A percentile compares a stretch with the other conserved stretches of the same genome.
phyloP scores from a whole-genome alignment of 2,329 filamentous ascomycete species.

The Neopestalotiopsis sp. region DNA sequence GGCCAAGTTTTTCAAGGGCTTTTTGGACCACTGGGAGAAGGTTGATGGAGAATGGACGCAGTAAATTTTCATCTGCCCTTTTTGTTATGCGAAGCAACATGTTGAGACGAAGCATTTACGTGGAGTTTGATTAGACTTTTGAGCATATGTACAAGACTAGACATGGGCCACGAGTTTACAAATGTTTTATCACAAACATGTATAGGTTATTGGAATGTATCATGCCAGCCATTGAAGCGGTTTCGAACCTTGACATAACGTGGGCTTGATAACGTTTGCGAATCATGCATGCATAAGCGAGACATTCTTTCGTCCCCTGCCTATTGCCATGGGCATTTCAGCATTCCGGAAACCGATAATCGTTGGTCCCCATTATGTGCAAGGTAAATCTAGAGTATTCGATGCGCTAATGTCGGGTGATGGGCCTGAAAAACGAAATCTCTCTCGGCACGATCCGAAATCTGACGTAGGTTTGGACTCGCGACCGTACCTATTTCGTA shows the following conservation, averaged over 20 bases:
- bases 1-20: slow-evolving; percentile 86
- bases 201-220: not conserved
- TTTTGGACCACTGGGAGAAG: slow-evolving; percentile 83
- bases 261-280: not conserved
- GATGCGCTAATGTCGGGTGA: not conserved
- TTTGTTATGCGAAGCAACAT: not conserved
- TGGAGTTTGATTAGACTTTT: not conserved
- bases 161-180: not conserved
- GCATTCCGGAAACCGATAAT: too few relatives aligned
- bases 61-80: not conserved
- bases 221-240: not conserved
- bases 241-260: not conserved
- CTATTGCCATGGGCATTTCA: too few relatives aligned
- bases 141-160: not conserved
- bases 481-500: not conserved
- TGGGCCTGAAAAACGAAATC: not conserved
- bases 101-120: not conserved
- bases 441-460: slow-evolving; percentile 8
- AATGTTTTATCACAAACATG: not conserved
- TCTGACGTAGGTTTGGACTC: not conserved
- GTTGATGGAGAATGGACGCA: slow-evolving; percentile 78
- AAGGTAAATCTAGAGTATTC: not conserved
- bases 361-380: not conserved
- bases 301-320: not conserved
- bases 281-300: not conserved